Conservation (phyloP, 495 filamentous ascomycete species). For the Podospora tetraspora region DNA sequence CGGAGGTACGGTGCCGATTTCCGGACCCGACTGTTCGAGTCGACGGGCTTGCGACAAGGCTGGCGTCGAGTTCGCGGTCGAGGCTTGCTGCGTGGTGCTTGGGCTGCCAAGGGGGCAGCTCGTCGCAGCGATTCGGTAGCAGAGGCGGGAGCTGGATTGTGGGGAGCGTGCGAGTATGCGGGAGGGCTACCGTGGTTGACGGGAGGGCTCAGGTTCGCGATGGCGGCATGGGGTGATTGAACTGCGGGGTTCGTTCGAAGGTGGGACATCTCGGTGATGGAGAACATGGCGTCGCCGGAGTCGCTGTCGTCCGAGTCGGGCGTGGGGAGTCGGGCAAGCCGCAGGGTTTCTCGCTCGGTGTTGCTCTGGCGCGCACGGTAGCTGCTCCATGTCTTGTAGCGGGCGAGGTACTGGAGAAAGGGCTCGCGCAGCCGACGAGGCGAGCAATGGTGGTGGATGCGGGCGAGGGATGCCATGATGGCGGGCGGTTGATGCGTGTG, state of each 20-base stretch:
- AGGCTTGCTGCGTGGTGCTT: neutral
- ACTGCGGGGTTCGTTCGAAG: neutral
- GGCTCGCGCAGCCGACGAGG: constrained; percentile 1
- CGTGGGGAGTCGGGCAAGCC: constrained; percentile 2
- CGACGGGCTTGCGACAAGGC: neutral
- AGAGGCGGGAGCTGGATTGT: neutral
- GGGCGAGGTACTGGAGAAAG: constrained; percentile 1
- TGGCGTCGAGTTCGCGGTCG: neutral
- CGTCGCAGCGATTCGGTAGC: neutral
- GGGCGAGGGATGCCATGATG: neutral
- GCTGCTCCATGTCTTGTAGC: constrained; percentile 3
- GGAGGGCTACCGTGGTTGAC: neutral
- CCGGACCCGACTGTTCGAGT: neutral
- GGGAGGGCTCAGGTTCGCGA: neutral
- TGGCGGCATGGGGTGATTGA: neutral
- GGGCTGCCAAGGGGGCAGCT: neutral
- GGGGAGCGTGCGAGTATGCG: neutral
- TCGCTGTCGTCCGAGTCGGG: constrained; percentile 3
- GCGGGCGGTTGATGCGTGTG: neutral
- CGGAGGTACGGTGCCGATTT: neutral
- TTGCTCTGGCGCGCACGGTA: neutral
- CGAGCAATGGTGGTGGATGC: neutral
- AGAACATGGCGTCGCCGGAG: neutral
- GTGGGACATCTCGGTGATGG: neutral
- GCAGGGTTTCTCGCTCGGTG: neutral